Percentiles rank a stretch among this genome's conserved stretches.
phyloP scores from a whole-genome alignment of 495 filamentous ascomycete genomes.

The Neurospora sp. region DNA sequence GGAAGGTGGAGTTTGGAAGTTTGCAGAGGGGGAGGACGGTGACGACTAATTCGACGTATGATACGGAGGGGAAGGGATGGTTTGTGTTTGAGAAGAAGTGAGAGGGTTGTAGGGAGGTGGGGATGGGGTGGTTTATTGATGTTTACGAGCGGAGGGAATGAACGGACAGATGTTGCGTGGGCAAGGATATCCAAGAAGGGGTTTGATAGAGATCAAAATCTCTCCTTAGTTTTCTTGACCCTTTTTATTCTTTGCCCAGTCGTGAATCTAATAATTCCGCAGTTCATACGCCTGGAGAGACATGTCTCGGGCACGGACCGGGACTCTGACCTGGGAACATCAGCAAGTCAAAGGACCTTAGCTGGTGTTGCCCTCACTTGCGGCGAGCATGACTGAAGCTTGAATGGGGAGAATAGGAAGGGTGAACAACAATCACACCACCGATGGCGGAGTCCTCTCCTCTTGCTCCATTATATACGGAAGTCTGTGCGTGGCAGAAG shows the following conservation, averaged over 20 bases:
- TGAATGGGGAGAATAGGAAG: neutral
- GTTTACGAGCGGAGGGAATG: neutral
- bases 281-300: neutral
- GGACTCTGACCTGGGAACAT: neutral
- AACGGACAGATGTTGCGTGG: neutral
- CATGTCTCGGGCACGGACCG: neutral
- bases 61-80: slow-evolving; percentile 10
- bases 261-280: neutral
- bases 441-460: neutral
- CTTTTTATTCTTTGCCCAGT: neutral
- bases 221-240: neutral
- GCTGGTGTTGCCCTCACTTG: neutral
- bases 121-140: neutral
- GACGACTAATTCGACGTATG: neutral
- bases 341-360: neutral
- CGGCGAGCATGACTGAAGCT: neutral
- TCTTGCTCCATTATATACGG: neutral
- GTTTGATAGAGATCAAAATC: neutral
- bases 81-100: neutral
- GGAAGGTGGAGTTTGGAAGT: slow-evolving; percentile 1
- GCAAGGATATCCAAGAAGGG: neutral
- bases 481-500: neutral
- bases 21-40: neutral
- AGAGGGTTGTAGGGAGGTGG: neutral
- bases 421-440: neutral